Conservation (phyloP, 805 yeast species). For the Priceomyces haplophilus region DNA sequence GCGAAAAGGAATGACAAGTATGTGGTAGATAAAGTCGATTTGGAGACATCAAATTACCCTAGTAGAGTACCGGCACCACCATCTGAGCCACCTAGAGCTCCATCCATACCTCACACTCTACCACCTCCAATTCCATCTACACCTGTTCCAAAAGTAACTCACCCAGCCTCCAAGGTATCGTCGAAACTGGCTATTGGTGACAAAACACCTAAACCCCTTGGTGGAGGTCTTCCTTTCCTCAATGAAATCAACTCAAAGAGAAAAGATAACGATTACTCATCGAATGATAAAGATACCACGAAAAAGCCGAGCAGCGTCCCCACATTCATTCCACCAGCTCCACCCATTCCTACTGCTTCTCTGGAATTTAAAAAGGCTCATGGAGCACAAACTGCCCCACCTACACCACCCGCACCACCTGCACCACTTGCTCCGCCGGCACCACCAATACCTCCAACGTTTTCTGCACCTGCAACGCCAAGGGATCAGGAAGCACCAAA, state of each 20-base stretch:
- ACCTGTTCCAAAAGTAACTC: slow-evolving; percentile 13
- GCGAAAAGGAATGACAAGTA: slow-evolving; percentile 49
- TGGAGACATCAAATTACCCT: slow-evolving; percentile 8
- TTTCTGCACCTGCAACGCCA: slow-evolving; percentile 11
- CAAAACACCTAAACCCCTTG: slow-evolving; percentile 13
- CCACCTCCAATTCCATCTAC: slow-evolving; percentile 21
- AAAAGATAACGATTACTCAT: neutral
- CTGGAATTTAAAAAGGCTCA: slow-evolving; percentile 11
- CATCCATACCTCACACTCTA: slow-evolving; percentile 18
- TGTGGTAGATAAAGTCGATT: slow-evolving; percentile 41
- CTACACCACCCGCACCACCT: slow-evolving; percentile 27
- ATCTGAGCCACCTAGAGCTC: slow-evolving; percentile 11
- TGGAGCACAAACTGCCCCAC: slow-evolving; percentile 24
- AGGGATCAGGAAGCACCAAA: too few species aligned
- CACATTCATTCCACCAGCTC: neutral
- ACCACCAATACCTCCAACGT: slow-evolving; percentile 20
- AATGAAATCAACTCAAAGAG: neutral
- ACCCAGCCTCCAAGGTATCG: slow-evolving; percentile 13
- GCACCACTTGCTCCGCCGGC: slow-evolving; percentile 28
- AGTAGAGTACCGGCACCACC: slow-evolving; percentile 20
- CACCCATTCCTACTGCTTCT: slow-evolving; percentile 1
- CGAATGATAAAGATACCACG: neutral
- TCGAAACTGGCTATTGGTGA: slow-evolving; percentile 26
- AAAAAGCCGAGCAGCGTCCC: neutral
- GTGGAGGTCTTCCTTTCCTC: slow-evolving; percentile 18